A percentile compares a stretch with the other conserved stretches of the same genome.
Conservation (phyloP, 208 protist species). For the Porcisia hertigi region DNA sequence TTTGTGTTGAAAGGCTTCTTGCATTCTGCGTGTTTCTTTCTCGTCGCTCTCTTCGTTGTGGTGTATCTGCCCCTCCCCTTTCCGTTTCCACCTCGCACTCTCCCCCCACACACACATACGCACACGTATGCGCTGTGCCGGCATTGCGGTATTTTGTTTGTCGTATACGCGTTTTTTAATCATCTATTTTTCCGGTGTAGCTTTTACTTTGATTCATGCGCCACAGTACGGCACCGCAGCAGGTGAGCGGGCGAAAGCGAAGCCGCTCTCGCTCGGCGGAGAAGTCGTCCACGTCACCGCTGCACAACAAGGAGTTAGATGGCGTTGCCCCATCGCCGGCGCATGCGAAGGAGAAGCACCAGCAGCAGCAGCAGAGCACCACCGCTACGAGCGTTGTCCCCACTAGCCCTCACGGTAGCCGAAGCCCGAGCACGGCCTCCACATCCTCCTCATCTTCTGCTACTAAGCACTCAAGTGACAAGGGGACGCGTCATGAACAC, state of each 20-base stretch:
- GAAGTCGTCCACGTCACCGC: background rate
- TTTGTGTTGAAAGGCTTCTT: background rate
- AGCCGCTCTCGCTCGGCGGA: slow-evolving; percentile 31
- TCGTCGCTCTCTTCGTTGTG: background rate
- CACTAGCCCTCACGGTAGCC: slow-evolving; percentile 11
- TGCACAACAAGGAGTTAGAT: background rate
- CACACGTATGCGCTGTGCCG: background rate
- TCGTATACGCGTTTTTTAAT: background rate
- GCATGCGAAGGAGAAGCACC: slow-evolving; percentile 3
- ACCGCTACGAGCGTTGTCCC: background rate
- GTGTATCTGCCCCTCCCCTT: background rate
- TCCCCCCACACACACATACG: background rate
- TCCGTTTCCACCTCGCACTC: background rate
- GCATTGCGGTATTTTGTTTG: background rate
- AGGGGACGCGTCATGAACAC: background rate
- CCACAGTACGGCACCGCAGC: slow-evolving; percentile 11
- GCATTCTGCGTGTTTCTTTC: background rate
- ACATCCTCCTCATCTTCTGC: slow-evolving; percentile 5
- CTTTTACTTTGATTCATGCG: slow-evolving; percentile 7
- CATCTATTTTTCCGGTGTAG: background rate
- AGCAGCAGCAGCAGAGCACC: background rate
- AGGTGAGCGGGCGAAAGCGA: slow-evolving; percentile 23
- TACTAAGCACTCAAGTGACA: slow-evolving; percentile 9
- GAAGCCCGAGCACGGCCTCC: slow-evolving; percentile 6
- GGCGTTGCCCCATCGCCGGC: background rate